Conservation (phyloP, 2,329 filamentous ascomycete genomes). For the Trichoderma gracile region DNA sequence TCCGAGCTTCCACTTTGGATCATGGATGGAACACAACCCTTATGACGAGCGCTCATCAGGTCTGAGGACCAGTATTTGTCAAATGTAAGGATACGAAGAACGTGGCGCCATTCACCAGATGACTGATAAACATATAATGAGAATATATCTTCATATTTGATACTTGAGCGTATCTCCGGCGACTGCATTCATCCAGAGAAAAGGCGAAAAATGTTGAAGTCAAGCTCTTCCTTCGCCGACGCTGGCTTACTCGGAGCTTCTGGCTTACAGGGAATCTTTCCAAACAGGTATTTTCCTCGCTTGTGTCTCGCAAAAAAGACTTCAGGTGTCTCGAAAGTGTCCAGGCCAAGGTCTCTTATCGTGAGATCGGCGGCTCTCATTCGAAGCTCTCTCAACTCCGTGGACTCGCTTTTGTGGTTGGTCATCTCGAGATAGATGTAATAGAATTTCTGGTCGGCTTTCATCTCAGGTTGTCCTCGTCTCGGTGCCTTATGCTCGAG, state of each 20-base stretch:
- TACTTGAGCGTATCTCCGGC: too few relatives aligned
- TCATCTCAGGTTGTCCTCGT: not conserved
- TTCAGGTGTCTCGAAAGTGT: not conserved
- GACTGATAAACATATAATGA: too few relatives aligned
- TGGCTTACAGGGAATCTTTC: not conserved
- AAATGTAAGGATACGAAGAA: too few relatives aligned
- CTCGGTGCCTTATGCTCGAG: not conserved
- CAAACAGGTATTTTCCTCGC: not conserved
- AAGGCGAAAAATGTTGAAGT: not conserved
- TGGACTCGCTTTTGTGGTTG: not conserved
- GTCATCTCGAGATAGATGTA: not conserved
- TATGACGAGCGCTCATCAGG: too few relatives aligned
- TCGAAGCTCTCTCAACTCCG: not conserved
- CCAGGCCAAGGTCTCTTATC: not conserved
- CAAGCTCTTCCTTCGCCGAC: not conserved
- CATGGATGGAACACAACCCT: not conserved
- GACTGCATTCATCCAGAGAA: not conserved
- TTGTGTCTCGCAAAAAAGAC: not conserved
- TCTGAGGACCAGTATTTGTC: too few relatives aligned
- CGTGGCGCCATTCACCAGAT: too few relatives aligned
- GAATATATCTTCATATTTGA: too few relatives aligned
- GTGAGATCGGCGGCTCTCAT: not conserved
- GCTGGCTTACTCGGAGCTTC: not conserved
- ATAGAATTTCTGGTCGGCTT: not conserved
- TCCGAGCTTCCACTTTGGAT: conserved; percentile 13